Evolutionary conservation across 306 rosid genomes (phyloP).

Genomic region (Lablab purpureus): DNA sequence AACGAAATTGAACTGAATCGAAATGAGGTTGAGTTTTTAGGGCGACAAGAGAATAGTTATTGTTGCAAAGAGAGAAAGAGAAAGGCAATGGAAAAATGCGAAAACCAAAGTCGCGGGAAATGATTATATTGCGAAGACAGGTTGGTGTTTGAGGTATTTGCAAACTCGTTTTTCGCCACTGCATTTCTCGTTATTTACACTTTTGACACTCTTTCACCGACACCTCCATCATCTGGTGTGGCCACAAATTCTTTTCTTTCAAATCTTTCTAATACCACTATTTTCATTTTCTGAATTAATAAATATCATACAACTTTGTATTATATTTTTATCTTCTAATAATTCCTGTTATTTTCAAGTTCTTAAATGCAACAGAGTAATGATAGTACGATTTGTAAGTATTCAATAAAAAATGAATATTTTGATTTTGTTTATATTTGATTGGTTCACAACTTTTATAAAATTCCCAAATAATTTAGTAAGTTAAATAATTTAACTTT

Average conservation of each 20-base stretch:
- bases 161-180: background rate
- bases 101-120: constrained; percentile 75
- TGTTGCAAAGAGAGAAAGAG: background rate
- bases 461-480: no score
- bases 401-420: no score
- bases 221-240: constrained; percentile 19
- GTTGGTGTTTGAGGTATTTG: background rate
- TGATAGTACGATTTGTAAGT: no score
- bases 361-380: no score
- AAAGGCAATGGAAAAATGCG: constrained; percentile 44
- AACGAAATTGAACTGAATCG: background rate
- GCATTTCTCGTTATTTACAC: constrained; percentile 27
- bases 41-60: background rate
- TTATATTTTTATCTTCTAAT: background rate
- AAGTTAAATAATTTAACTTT: no score
- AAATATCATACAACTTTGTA: background rate
- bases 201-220: constrained; percentile 57
- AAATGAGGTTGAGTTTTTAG: background rate
- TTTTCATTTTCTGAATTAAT: background rate
- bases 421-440: no score
- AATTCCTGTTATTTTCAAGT: no score
- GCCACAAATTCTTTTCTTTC: background rate
- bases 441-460: no score
- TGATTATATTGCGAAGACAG: background rate
- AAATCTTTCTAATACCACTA: background rate